Percentiles rank a stretch among this genome's conserved stretches.
Evolutionary conservation across 371 early-diverging fungal genomes (phyloP).

Genomic region (Mortierella sp.): DNA sequence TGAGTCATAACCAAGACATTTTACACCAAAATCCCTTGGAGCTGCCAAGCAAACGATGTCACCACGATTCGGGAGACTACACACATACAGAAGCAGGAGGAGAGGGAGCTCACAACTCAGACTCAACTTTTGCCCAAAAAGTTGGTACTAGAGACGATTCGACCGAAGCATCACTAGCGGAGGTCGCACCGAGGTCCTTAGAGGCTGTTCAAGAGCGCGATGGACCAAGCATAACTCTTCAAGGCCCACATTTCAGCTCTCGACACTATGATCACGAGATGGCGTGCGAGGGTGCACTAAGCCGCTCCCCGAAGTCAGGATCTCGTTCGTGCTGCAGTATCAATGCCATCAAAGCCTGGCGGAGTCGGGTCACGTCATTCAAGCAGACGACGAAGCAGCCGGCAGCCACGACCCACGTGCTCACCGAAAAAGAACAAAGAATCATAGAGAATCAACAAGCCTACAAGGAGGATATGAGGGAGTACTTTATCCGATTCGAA

Average conservation of each 20-base stretch:
- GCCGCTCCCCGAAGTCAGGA: neutral
- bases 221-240: neutral
- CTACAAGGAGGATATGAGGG: conserved; percentile 31
- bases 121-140: neutral
- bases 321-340: neutral
- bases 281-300: neutral
- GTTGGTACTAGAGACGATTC: neutral
- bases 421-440: conserved; percentile 20
- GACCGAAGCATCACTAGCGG: neutral
- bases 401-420: neutral
- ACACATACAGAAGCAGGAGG: neutral
- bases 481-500: conserved; percentile 31
- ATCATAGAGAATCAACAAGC: conserved; percentile 21
- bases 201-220: neutral
- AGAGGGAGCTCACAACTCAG: neutral
- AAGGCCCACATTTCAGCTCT: neutral
- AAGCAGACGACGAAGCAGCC: neutral
- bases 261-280: too few species aligned
- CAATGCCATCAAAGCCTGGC: neutral
- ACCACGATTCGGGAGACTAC: neutral
- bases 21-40: neutral
- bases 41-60: neutral
- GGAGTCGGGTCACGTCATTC: neutral
- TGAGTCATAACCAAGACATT: neutral
- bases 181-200: neutral